A percentile compares a stretch with the other conserved stretches of the same genome.
Conservation (phyloP, 805 yeast species). For the Yamadazyma akitaensis region DNA sequence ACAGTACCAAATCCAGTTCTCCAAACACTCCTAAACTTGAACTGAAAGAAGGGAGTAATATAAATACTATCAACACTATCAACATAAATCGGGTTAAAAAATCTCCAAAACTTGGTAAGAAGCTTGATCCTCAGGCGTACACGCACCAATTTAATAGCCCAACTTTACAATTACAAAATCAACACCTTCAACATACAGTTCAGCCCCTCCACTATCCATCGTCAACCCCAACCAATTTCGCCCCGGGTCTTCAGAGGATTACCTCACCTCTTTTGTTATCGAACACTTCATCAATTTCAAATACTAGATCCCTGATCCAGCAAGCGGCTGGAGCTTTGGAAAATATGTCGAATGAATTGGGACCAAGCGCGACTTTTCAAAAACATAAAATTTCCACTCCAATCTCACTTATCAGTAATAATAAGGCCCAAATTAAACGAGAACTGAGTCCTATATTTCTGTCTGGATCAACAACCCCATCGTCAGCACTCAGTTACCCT, state of each 20-base stretch:
- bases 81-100: conserved; percentile 4
- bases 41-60: conserved; percentile 37
- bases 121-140: conserved; percentile 6
- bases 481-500: conserved; percentile 27
- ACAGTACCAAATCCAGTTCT: conserved; percentile 35
- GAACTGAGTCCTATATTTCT: conserved; percentile 17
- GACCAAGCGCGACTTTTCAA: conserved; percentile 43
- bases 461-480: conserved; percentile 24
- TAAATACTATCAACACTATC: neutral
- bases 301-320: conserved; percentile 28
- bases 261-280: conserved; percentile 64
- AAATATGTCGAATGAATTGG: conserved; percentile 41
- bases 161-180: conserved; percentile 14
- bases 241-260: conserved; percentile 58
- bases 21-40: conserved; percentile 58
- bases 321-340: conserved; percentile 46
- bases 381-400: conserved; percentile 16
- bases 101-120: conserved; percentile 13
- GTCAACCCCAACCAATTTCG: conserved; percentile 69
- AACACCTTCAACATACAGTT: conserved; percentile 25
- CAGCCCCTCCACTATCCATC: conserved; percentile 64
- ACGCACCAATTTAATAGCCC: conserved; percentile 10
- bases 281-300: conserved; percentile 45
- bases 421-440: conserved; percentile 11
- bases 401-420: conserved; percentile 34